These are phyloP conservation scores for Podaxis carcinomalis DNA, from an alignment of 768 basidiomycete genomes.

Conservation along the genomic window DNA sequence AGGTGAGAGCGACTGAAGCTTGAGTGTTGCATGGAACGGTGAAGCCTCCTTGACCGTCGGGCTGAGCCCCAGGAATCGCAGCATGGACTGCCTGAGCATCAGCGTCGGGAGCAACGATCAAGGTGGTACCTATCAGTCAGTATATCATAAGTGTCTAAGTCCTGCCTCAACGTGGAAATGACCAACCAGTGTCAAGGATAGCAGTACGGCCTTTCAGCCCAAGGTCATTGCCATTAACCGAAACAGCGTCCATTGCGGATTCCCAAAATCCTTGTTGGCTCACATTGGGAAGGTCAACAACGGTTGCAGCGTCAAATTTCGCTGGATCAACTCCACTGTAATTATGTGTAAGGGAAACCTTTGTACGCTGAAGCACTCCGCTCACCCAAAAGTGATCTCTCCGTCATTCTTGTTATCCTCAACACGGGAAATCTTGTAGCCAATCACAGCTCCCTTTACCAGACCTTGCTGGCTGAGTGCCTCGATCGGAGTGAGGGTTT, in stretches of 20 bases:
- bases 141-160: constrained; percentile 4
- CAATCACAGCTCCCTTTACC: constrained; percentile 65
- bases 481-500: constrained; percentile 67
- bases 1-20: constrained; percentile 48
- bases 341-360: neutral
- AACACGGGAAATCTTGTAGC: constrained; percentile 78
- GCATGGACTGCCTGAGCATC: constrained; percentile 57
- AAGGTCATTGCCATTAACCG: constrained; percentile 50
- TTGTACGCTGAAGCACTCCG: neutral
- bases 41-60: constrained; percentile 37
- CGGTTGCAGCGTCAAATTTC: constrained; percentile 63
- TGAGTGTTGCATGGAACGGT: constrained; percentile 64
- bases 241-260: constrained; percentile 52
- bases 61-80: constrained; percentile 52
- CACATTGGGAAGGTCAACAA: constrained; percentile 61
- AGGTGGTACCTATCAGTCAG: constrained; percentile 11
- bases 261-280: constrained; percentile 80
- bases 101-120: constrained; percentile 15
- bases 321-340: constrained; percentile 37
- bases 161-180: neutral
- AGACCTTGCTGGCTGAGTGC: constrained; percentile 53
- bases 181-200: constrained; percentile 56
- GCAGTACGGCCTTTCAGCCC: constrained; percentile 61
- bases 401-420: constrained; percentile 71
- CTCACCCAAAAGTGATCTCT: constrained; percentile 68